These are phyloP conservation scores for Aurantiochytrium sp. DNA, from an alignment of 108 stramenopile species.

Conservation along the genomic window DNA sequence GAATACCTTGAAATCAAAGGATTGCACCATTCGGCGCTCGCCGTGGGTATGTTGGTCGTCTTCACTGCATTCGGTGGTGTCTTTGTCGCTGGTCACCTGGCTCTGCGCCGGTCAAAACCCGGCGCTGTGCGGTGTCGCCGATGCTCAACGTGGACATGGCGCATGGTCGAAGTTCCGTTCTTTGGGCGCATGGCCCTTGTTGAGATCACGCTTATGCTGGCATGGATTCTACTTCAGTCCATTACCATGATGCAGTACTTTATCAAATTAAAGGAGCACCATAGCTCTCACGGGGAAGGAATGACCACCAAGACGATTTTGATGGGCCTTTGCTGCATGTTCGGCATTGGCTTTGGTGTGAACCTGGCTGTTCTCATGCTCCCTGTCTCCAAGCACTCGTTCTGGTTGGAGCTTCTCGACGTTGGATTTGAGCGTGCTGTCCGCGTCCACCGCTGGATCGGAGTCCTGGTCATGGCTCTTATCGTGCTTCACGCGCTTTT, in stretches of 20 bases:
- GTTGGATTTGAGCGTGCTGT: constrained; percentile 6
- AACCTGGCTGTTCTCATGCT: neutral
- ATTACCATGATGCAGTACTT: neutral
- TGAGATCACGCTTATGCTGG: neutral
- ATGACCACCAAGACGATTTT: neutral
- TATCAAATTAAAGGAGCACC: neutral
- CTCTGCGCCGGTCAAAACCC: neutral
- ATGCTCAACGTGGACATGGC: neutral
- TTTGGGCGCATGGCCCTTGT: neutral
- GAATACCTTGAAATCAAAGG: neutral
- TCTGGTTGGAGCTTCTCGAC: neutral
- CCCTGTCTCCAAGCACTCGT: neutral
- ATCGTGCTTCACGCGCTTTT: neutral
- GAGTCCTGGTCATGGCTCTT: neutral
- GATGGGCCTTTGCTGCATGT: neutral
- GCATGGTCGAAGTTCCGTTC: neutral
- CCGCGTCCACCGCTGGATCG: neutral
- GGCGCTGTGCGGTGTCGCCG: neutral
- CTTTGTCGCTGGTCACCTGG: neutral
- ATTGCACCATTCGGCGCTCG: neutral
- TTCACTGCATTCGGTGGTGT: neutral
- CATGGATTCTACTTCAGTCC: neutral
- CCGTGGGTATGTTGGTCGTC: neutral
- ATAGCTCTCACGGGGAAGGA: neutral
- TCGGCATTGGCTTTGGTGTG: neutral